Percentiles rank a stretch among this genome's conserved stretches.
phyloP scores from a whole-genome alignment of 2,329 filamentous ascomycete genomes.

The Cytospora piceicola region DNA sequence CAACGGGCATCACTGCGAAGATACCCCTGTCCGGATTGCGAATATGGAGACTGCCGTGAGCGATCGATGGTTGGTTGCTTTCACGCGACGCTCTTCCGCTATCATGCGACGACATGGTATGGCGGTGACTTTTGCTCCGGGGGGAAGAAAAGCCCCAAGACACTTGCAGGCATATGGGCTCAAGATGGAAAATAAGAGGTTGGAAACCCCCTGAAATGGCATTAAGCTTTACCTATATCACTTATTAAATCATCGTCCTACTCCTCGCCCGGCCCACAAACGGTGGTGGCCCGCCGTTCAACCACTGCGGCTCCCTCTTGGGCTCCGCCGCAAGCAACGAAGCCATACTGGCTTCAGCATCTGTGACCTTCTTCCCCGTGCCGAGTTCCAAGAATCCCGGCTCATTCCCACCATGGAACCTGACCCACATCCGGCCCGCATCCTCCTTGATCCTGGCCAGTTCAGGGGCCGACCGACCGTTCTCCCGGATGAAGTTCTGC shows the following conservation, averaged over 20 bases:
- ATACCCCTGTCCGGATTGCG: neutral
- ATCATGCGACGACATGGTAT: too few relatives aligned
- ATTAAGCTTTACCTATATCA: neutral
- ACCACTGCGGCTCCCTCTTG: neutral
- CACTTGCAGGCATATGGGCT: too few relatives aligned
- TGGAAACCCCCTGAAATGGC: neutral
- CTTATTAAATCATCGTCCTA: neutral
- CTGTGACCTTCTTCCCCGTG: neutral
- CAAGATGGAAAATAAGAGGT: neutral
- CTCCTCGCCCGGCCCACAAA: neutral
- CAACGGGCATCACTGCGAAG: neutral
- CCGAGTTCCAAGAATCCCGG: conserved; percentile 22
- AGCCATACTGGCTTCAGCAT: conserved; percentile 7
- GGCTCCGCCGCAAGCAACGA: neutral
- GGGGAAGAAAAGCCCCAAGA: too few relatives aligned
- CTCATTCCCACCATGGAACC: conserved; percentile 27
- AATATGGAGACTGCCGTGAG: too few relatives aligned
- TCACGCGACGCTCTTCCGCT: too few relatives aligned
- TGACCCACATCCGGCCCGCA: conserved; percentile 27
- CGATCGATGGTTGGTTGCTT: too few relatives aligned
- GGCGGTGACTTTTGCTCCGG: too few relatives aligned
- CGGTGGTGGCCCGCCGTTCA: neutral
- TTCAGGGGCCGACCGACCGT: conserved; percentile 26
- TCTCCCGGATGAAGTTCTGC: conserved; percentile 7
- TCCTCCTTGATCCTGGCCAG: conserved; percentile 23